Percentiles rank a stretch among this genome's conserved stretches.
phyloP scores from a whole-genome alignment of 441 rosid species.

The Erodium trifolium region DNA sequence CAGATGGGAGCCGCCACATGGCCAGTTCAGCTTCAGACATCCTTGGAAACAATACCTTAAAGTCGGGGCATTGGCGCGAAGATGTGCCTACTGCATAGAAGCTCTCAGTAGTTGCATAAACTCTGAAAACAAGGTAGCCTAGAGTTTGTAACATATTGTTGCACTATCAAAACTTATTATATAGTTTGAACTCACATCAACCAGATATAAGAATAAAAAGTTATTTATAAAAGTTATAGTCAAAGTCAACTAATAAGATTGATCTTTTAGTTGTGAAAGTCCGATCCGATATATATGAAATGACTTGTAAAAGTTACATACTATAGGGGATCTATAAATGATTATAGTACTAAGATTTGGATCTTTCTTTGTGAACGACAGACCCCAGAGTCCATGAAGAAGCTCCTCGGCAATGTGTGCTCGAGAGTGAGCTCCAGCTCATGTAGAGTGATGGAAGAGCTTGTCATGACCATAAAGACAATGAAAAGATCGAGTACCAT shows the following conservation, averaged over 20 bases:
- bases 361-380: conserved; percentile 11
- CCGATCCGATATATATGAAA: too few species aligned
- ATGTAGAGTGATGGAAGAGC: conserved; percentile 38
- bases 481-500: conserved; percentile 38
- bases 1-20: conserved; percentile 65
- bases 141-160: background rate
- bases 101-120: conserved; percentile 31
- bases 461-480: conserved; percentile 32
- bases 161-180: background rate
- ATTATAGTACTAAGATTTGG: background rate
- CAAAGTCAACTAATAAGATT: too few species aligned
- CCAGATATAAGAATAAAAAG: too few species aligned
- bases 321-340: too few species aligned
- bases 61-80: conserved; percentile 43
- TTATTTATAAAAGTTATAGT: too few species aligned
- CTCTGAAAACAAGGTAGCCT: conserved; percentile 40
- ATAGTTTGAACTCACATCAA: too few species aligned
- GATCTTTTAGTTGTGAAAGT: too few species aligned
- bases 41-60: conserved; percentile 65
- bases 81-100: conserved; percentile 51
- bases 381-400: conserved; percentile 37
- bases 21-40: conserved; percentile 45
- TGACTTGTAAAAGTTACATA: too few species aligned
- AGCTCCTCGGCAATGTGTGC: conserved; percentile 32
- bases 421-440: conserved; percentile 31